Evolutionary conservation across 352 stramenopile species (phyloP), one percentile per base, ranked within the genome.

Genomic region (Peronospora farinosa): DNA sequence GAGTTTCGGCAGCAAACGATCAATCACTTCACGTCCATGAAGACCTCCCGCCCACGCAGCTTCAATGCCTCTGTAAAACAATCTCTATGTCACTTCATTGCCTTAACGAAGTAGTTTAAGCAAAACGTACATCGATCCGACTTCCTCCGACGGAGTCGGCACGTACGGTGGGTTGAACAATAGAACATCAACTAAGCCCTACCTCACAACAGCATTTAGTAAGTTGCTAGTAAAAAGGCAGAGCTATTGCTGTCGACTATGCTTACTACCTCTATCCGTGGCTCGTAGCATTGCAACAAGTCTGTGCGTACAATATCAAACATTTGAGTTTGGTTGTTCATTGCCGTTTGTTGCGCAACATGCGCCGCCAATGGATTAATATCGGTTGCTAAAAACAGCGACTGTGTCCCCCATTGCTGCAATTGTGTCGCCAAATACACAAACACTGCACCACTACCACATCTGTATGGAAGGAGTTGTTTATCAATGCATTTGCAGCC

Each of bases 161-260:
- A 99, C 96, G 59, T 99, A 99, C 9, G 96, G 96, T 15, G 96
- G 96, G 74, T 99, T 99, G 67, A 99, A 99, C 15, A 99, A 65
- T 33, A 99, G 63, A 40, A 98, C 78, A 57, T 99, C 95, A 8
- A 98, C 74, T 41, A 63, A 54, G 53, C 57, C 72, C 63, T 79
- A 54, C 3, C 23, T 27, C 23, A 5, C 23, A 7, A 27, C 23
- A 4, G 23, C 23, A 27, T 0, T 1, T 2, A 17, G 13, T 33
- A 7, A 47, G 31, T 23, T 3, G 17, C 5, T 37, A 17, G 32
- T 12, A 2, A 36, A 21, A 7, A 6, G 25, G n/a, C 19, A 15
- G 6, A 37, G 3, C 25, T 7, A 9, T 12, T 5, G 12, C 3
- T 0, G 27, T 13, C 37, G 37, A 13, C 13, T 13, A 23, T 35